Evolutionary conservation across 805 yeast species (phyloP), one percentile per base, ranked within the genome.

Genomic region (Kazachstania psychrophila): DNA sequence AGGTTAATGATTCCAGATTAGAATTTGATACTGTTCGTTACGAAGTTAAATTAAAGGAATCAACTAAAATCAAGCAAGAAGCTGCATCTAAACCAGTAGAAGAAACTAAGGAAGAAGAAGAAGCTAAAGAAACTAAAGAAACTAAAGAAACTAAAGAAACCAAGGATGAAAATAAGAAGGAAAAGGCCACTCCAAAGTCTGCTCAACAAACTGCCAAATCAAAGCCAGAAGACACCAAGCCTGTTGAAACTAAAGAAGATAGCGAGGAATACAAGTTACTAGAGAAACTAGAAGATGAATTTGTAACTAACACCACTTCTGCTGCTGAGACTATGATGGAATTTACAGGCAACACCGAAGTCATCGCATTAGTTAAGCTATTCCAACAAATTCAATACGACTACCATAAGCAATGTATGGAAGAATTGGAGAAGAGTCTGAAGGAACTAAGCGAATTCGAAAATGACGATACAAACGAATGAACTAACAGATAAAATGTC

Each of bases 311-410:
- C 18, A 82, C 87, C 4, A 79, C 81, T 39, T 64, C 70, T 19
- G 92, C 94, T 0, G 92, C 81, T n/a, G 73, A 75, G 48, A 75
- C 77, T 37, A 81, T 83, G 92, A 76, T 79, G 57, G 73, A 70
- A 45, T 65, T 83, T 38, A 73, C 83, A 46, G 74, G 71, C 43
- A 85, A 88, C 17, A 66, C 75, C 9, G 81, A 79, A 56, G 65
- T 76, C 37, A 67, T 82, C 33, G 69, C 72, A 40, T 62, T 83
- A 47, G 64, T 83, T 45, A 77, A 77, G 51, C 62, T 79, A n/a
- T 75, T 80, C 49, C 73, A 75, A 47, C 68, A 72, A 47, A 79
- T 83, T 41, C 92, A 82, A 62, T 65, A 76, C 49, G 78, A 77
- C 42, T 81, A 72, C 48, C 71, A 70, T 52, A 72, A 70, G 56